A percentile compares a stretch with the other conserved stretches of the same genome.
phyloP scores from a whole-genome alignment of 306 rosid species.

The Biancaea sappan region DNA sequence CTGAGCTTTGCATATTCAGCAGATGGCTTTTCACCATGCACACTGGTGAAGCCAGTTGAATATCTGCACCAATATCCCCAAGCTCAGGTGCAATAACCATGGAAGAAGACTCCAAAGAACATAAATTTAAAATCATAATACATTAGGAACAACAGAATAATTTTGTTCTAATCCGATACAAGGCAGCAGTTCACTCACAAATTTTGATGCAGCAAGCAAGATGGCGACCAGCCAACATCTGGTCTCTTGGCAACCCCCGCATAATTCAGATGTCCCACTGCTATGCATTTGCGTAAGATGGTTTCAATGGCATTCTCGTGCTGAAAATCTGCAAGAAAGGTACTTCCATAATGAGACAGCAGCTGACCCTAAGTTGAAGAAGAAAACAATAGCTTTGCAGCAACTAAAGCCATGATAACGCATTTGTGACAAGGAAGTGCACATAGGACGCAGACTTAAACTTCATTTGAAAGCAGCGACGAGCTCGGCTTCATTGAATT shows the following conservation, averaged over 20 bases:
- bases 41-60: conserved; percentile 83
- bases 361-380: not conserved
- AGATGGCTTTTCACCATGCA: conserved; percentile 90
- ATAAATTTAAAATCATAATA: not conserved
- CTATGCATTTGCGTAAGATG: conserved; percentile 46
- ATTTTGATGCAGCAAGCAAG: conserved; percentile 51
- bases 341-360: conserved; percentile 10
- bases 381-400: not conserved
- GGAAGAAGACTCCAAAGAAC: conserved; percentile 25
- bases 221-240: conserved; percentile 36
- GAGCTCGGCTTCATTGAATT: not conserved
- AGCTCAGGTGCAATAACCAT: not conserved
- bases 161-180: not conserved
- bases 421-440: not conserved
- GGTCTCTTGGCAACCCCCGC: conserved; percentile 39
- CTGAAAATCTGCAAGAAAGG: conserved; percentile 50
- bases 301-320: conserved; percentile 37
- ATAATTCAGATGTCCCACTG: conserved; percentile 46
- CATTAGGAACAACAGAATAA: conserved; percentile 3
- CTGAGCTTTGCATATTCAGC: conserved; percentile 89
- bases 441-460: not conserved
- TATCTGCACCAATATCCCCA: conserved; percentile 55
- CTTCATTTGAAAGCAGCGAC: not conserved
- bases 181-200: conserved; percentile 53
- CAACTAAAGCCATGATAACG: conserved; percentile 9